phyloP scores from a whole-genome alignment of 129 eudicot genomes.

The Helichrysum umbraculigerum region DNA sequence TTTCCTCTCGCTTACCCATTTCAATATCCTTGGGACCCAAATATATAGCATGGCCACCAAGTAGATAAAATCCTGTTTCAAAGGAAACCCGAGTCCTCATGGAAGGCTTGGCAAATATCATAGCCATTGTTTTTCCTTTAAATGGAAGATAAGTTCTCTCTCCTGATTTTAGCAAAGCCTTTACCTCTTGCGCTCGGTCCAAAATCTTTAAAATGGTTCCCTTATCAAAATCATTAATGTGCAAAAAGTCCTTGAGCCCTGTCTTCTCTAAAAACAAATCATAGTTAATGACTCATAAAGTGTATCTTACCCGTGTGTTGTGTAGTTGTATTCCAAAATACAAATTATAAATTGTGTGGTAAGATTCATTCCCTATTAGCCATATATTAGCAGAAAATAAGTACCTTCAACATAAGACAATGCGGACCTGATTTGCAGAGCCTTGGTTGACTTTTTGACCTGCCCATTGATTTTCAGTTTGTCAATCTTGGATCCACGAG shows the following conservation, averaged over 20 bases:
- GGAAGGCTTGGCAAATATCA: conserved; percentile 99
- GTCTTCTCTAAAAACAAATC: conserved; percentile 47
- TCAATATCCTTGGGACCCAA: conserved; percentile 95
- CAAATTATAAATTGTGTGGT: neutral
- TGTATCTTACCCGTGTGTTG: neutral
- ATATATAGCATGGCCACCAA: conserved; percentile 95
- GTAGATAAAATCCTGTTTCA: conserved; percentile 85
- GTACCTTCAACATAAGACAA: conserved; percentile 41
- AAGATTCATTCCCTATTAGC: neutral
- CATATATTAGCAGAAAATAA: conserved; percentile 3
- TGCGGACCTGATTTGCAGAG: conserved; percentile 25
- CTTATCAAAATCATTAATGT: conserved; percentile 75
- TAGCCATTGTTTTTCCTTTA: conserved; percentile 94
- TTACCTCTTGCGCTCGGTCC: conserved; percentile 83
- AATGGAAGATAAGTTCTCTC: conserved; percentile 86
- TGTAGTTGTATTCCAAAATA: neutral
- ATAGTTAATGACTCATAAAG: neutral
- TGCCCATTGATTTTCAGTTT: conserved; percentile 25
- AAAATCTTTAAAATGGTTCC: conserved; percentile 75
- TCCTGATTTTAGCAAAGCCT: conserved; percentile 80
- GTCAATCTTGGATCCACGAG: conserved; percentile 28
- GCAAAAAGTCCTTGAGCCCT: conserved; percentile 74
- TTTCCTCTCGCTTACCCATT: conserved; percentile 99
- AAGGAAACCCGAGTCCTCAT: conserved; percentile 98
- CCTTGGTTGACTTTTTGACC: conserved; percentile 34